Evolutionary conservation across 2,329 filamentous ascomycete species (phyloP), one percentile per base, ranked within the genome.

Genomic region (Geoglossum cookeanum): DNA sequence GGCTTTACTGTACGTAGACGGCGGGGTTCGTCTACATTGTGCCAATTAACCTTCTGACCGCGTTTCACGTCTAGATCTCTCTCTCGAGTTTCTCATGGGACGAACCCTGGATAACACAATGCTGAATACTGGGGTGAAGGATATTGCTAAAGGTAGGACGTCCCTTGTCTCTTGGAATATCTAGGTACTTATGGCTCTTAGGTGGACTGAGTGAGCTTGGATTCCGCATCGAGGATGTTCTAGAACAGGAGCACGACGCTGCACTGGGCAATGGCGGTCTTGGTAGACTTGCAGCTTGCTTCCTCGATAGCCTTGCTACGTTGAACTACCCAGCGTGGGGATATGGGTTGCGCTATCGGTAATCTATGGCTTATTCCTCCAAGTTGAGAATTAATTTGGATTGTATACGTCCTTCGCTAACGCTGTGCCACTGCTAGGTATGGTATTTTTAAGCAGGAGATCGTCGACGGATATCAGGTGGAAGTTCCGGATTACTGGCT

Each of bases 401-500:
- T 37, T 29, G 9, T 30, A 33, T 22, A 37, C 35, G 42, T 45
- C 39, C 49, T 22, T 35, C 15, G 39, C 52, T 51, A 39, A 54
- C n/a, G 11, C 15, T 15, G 22, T 2, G 22, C 44, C 54, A 45
- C 58, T 32, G 35, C 49, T 53, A 53, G 49, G 17, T 58, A 58
- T 60, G 73, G 73, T 68, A 98, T 98, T 69, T 98, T 98, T 81
- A 97, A 97, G 75, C 92, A 98, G 74, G 92, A 97, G 74, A 97
- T 98, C 65, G 83, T 96, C 59, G 86, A 97, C 66, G 92, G 92
- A 58, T 98, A 96, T 69, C 92, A 98, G 71, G 89, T 98, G 62
- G 92, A 98, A 68, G 86, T 97, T 59, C 92, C 92, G 22, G 92
- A 98, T 69, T 97, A 98, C 73, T 98, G 92, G 92, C 80, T 98